Evolutionary conservation across 176 grass and related monocot species (phyloP).

Genomic region (Oryza longistaminata): DNA sequence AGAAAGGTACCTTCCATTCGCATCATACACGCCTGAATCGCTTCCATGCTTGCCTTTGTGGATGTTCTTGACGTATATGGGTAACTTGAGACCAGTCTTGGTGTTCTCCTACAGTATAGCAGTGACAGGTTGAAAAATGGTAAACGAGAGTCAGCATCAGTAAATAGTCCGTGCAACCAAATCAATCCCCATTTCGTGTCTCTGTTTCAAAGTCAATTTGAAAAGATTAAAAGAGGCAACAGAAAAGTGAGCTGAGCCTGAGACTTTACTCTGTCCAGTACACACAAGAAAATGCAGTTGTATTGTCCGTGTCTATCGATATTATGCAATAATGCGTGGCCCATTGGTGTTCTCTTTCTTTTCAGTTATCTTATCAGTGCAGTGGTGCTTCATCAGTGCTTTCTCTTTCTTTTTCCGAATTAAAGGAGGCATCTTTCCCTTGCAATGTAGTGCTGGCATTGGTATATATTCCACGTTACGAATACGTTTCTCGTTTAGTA

Average conservation of each 20-base stretch:
- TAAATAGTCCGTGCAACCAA: neutral
- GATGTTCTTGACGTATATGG: slow-evolving; percentile 75
- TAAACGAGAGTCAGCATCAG: neutral
- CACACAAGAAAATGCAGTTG: neutral
- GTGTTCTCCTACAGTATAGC: slow-evolving; percentile 43
- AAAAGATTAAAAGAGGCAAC: neutral
- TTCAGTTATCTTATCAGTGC: neutral
- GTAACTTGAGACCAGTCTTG: slow-evolving; percentile 46
- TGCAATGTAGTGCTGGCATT: slow-evolving; percentile 6
- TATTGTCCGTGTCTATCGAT: neutral
- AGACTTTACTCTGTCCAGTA: neutral
- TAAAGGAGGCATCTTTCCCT: neutral
- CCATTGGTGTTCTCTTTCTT: neutral
- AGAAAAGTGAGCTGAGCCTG: neutral
- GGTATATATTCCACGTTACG: neutral
- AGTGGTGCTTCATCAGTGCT: neutral
- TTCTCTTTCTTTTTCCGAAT: neutral
- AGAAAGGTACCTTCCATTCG: slow-evolving; percentile 54
- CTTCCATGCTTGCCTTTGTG: slow-evolving; percentile 76
- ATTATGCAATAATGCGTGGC: neutral
- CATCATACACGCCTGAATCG: slow-evolving; percentile 67
- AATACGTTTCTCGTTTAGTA: neutral
- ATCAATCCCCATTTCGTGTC: neutral
- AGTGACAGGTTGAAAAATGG: neutral
- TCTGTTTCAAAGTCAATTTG: neutral